A percentile compares a stretch with the other conserved stretches of the same genome.
phyloP scores from a whole-genome alignment of 495 filamentous ascomycete species.

The Evernia prunastri region DNA sequence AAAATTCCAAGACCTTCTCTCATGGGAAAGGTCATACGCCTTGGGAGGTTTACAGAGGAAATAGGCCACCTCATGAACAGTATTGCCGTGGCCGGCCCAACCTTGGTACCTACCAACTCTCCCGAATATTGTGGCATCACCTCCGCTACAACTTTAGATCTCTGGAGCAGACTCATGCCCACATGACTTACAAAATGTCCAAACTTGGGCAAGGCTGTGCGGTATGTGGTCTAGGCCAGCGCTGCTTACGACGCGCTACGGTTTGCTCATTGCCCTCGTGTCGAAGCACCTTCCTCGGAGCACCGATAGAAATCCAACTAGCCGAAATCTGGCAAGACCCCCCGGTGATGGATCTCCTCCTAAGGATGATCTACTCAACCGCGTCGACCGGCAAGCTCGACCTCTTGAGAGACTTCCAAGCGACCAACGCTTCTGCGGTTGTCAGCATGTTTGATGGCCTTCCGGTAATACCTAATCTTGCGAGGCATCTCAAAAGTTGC shows the following conservation, averaged over 20 bases:
- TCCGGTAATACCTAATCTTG: not conserved
- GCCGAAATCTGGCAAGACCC: slow-evolving; percentile 7
- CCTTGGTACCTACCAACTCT: slow-evolving; percentile 5
- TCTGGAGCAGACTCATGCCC: slow-evolving; percentile 5
- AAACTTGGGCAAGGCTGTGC: slow-evolving; percentile 2
- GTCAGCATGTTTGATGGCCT: not conserved
- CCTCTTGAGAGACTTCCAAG: not conserved
- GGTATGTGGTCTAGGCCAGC: not conserved
- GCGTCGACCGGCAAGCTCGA: not conserved
- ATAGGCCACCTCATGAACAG: not conserved
- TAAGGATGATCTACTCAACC: not conserved
- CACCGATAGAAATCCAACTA: not conserved
- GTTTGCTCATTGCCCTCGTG: not conserved
- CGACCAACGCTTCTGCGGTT: not conserved
- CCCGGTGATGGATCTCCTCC: not conserved
- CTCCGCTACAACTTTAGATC: not conserved
- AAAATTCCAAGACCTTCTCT: not conserved
- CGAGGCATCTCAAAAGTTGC: not conserved
- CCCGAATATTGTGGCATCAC: not conserved
- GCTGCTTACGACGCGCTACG: slow-evolving; percentile 5
- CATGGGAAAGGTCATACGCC: not conserved
- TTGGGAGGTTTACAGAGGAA: not conserved
- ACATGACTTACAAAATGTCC: not conserved
- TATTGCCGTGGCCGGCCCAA: slow-evolving; percentile 2
- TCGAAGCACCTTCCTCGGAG: not conserved